These are phyloP conservation scores for Sporothrix dimorphospora DNA, from an alignment of 2,329 filamentous ascomycete genomes.

Conservation along the genomic window DNA sequence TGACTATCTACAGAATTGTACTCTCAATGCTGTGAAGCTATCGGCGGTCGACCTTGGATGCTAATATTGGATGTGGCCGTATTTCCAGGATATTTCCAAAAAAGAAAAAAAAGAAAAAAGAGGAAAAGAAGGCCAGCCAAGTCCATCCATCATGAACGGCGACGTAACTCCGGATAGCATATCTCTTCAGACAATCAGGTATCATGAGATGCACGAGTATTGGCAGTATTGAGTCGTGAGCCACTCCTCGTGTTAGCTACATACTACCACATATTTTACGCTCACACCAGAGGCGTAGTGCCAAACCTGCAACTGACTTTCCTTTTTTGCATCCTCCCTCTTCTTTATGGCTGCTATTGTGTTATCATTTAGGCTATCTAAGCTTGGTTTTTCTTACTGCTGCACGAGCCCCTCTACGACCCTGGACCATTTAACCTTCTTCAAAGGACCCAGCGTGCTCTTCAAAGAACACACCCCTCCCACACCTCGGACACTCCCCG, in stretches of 20 bases:
- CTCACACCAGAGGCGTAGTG: not conserved
- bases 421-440: not conserved
- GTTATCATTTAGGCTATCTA: constrained; percentile 16
- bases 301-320: not conserved
- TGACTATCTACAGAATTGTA: not conserved
- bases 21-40: not conserved
- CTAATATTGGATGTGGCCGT: not conserved
- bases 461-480: not conserved
- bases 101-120: not conserved
- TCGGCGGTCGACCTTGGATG: not conserved
- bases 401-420: not conserved
- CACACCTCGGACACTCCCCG: not conserved
- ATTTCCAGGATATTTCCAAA: not conserved
- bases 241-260: not conserved
- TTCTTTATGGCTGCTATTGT: not conserved
- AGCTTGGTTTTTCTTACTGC: not conserved
- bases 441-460: not conserved
- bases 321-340: no score
- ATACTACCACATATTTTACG: not conserved
- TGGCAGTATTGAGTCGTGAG: not conserved
- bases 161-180: not conserved
- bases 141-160: not conserved
- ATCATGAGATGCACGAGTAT: not conserved
- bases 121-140: not conserved
- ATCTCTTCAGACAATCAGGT: not conserved